Evolutionary conservation across 169 alveolate species (phyloP), one percentile per base, ranked within the genome.

Genomic region (Plasmodium chabaudi): DNA sequence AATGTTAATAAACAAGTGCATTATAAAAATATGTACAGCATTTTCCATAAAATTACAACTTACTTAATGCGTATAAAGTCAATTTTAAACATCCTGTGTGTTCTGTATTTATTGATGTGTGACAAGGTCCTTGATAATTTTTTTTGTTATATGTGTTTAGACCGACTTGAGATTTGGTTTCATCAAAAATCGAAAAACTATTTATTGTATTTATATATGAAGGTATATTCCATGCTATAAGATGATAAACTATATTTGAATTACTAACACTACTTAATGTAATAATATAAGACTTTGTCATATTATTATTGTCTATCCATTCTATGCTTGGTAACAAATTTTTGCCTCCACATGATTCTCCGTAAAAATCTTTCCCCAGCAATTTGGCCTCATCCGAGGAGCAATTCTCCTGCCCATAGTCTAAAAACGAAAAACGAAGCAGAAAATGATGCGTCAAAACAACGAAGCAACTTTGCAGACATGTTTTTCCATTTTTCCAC

Each of bases 211-310:
- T 77, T 64, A 77, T 55, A 64, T 77, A 27, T 63, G 77, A 21
- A 9, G 88, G 88, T 4, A 77, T 64, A 68, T 77, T 77, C 88
- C 88, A 77, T 49, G 70, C 88, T 42, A 77, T 21, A 39, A 77
- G 53, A 23, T 77, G 88, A 34, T 57, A 27, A 42, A 63, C 53
- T 19, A 9, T 57, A 21, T 34, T 64, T 2, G 61, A 77, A 19
- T 51, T 39, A 19, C 23, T 27, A n/a, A 15, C 46, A 39, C 88
- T 77, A 10, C 72, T 77, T n/a, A 77, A 21, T 19, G 88, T 77
- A 39, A 77, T 44, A 9, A 46, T 75, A 57, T 77, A 77, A 42
- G 88, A 77, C 72, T 77, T 64, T n/a, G 88, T 77, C 53, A 27
- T 53, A 42, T 56, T 51, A 21, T 77, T 77, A 56, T 68, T 77